Conservation (phyloP, 768 basidiomycete species). For the Termitomyces sp. region DNA sequence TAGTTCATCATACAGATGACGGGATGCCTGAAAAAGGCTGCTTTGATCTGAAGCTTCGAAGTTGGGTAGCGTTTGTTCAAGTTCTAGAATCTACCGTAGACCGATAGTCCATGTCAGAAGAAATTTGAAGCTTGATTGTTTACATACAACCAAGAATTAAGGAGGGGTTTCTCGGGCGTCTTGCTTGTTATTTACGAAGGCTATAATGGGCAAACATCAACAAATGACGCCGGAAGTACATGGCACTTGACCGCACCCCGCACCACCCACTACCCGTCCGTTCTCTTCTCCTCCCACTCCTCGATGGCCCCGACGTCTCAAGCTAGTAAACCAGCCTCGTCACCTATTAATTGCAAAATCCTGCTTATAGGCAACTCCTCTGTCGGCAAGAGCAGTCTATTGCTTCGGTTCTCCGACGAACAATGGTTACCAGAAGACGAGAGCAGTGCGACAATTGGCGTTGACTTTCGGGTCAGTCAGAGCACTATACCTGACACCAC, state of each 20-base stretch:
- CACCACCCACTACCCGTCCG: neutral
- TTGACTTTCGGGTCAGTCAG: conserved; percentile 72
- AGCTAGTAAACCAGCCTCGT: conserved; percentile 20
- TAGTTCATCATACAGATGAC: neutral
- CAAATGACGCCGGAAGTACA: conserved; percentile 1
- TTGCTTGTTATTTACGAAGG: neutral
- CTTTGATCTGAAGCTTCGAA: neutral
- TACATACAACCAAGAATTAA: too few species aligned
- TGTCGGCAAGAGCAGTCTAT: conserved; percentile 88
- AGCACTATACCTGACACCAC: neutral
- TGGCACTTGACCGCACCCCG: neutral
- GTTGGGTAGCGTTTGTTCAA: neutral
- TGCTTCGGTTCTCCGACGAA: conserved; percentile 95
- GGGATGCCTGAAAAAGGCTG: neutral
- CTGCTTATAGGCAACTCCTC: conserved; percentile 84
- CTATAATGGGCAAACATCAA: conserved; percentile 9
- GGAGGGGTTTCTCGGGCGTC: too few species aligned
- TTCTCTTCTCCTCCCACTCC: neutral
- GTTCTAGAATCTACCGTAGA: neutral
- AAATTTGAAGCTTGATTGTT: neutral
- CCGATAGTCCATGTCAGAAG: neutral
- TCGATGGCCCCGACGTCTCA: conserved; percentile 28
- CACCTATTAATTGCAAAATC: conserved; percentile 73
- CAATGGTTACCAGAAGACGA: conserved; percentile 93
- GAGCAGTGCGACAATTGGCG: conserved; percentile 78